Conservation (phyloP, 257 asterid genomes). For the Nicotiana tabacum region DNA sequence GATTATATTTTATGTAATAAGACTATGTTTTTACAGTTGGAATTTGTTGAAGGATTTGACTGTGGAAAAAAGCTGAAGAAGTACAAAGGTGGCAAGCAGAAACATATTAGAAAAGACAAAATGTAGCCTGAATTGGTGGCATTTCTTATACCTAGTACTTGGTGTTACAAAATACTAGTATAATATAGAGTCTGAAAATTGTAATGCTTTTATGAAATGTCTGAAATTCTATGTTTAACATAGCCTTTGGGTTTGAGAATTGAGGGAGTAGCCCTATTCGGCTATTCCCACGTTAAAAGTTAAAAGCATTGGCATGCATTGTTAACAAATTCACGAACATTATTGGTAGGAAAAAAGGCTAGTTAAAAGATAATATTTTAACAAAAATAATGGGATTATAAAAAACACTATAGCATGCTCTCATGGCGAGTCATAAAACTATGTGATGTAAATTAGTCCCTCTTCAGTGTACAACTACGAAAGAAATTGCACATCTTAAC, state of each 20-base stretch:
- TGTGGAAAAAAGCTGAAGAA: background rate
- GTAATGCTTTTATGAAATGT: background rate
- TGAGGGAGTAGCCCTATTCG: background rate
- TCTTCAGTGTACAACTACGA: no score
- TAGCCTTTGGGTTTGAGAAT: background rate
- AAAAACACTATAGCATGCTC: no score
- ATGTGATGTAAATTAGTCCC: no score
- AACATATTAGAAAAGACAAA: background rate
- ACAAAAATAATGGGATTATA: no score
- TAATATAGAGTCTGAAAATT: constrained; percentile 4
- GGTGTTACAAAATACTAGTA: background rate
- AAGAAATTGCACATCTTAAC: no score
- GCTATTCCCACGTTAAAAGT: background rate
- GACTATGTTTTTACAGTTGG: background rate
- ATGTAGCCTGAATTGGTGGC: background rate
- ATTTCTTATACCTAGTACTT: background rate
- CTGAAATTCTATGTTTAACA: background rate
- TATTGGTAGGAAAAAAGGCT: background rate
- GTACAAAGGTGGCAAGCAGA: background rate
- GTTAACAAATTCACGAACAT: background rate
- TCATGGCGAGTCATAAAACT: no score
- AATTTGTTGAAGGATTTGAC: background rate
- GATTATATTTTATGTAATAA: background rate
- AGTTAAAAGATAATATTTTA: background rate
- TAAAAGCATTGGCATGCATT: background rate